phyloP scores from a whole-genome alignment of 495 filamentous ascomycete species.

The Lophiotrema nucula region DNA sequence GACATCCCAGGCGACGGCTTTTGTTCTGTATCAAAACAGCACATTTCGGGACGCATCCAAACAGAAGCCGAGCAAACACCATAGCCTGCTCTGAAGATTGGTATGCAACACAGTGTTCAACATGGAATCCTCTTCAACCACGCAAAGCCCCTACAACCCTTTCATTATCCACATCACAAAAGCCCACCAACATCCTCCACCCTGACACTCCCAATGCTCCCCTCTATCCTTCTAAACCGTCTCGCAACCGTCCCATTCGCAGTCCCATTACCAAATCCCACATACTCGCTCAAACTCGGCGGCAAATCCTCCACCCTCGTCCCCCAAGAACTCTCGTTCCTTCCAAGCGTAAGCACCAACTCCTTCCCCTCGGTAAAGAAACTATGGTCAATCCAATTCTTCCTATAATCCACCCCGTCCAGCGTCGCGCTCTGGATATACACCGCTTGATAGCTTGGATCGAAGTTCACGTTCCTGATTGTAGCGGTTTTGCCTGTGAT shows the following conservation, averaged over 20 bases:
- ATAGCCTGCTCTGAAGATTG: too few relatives aligned
- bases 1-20: too few relatives aligned
- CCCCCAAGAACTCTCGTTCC: conserved; percentile 54
- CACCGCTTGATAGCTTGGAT: conserved; percentile 55
- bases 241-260: conserved; percentile 13
- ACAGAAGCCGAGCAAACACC: too few relatives aligned
- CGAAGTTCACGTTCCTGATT: conserved; percentile 61
- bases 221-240: background rate
- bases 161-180: background rate
- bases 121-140: too few relatives aligned
- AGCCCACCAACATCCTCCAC: background rate
- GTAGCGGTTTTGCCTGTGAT: conserved; percentile 62
- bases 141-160: background rate
- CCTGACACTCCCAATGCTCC: conserved; percentile 6
- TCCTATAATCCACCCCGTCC: conserved; percentile 51
- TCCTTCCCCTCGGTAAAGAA: conserved; percentile 54
- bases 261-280: conserved; percentile 27
- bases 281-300: conserved; percentile 51
- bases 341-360: conserved; percentile 51
- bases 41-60: too few relatives aligned
- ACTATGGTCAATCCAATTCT: conserved; percentile 57
- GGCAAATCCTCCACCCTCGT: conserved; percentile 52
- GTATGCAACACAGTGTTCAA: too few relatives aligned
- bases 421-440: conserved; percentile 55
- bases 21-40: too few relatives aligned